Evolutionary conservation across 2,329 filamentous ascomycete species (phyloP), one percentile per base, ranked within the genome.

Genomic region (Pseudogymnoascus sp.): DNA sequence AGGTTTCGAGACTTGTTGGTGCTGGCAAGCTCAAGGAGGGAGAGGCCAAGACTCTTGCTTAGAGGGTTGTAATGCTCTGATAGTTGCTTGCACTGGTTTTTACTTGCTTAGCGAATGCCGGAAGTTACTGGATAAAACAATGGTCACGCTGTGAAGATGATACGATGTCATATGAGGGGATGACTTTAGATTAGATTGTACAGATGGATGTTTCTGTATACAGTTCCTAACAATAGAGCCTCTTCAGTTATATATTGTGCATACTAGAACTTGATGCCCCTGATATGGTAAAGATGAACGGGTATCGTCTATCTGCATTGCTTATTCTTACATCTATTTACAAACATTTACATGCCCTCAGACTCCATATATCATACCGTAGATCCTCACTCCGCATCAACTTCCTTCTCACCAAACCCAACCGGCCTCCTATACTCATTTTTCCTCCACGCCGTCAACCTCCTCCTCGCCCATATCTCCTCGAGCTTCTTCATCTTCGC

Each of bases 11-110:
- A 65, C 83, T 97, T 36, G 82, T 94, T 63, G 86, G 77, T 57
- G 89, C 87, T 66, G 92, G 92, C 67, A 96, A 95, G 83, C 77
- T 94, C 63, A 92, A 93, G 81, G 89, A 88, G 18, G 87, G 86
- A 41, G 93, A 97, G 65, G 78, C 84, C 68, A 96, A 94, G 82
- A 78, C 78, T 18, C 72, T 90, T 63, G 70, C 64, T 67, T 72
- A 66, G 63, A 54, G n/a, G 22, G 43, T 54, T n/a, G 3, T 30
- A 50, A 30, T 50, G 16, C n/a, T 50, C 43, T 54, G 43, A 33
- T 54, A 38, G 39, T 50, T 60, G 18, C 7, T 60, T 22, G 37
- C 47, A 60, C 38, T 33, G 30, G 28, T 43, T 39, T 28, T 39
- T 43, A 35, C 22, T 20, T 12, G 16, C 35, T 57, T 47, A 47